Base-by-base conservation (phyloP, 2,329 filamentous ascomycete genomes). In the Hypoxylon sp. region DNA sequence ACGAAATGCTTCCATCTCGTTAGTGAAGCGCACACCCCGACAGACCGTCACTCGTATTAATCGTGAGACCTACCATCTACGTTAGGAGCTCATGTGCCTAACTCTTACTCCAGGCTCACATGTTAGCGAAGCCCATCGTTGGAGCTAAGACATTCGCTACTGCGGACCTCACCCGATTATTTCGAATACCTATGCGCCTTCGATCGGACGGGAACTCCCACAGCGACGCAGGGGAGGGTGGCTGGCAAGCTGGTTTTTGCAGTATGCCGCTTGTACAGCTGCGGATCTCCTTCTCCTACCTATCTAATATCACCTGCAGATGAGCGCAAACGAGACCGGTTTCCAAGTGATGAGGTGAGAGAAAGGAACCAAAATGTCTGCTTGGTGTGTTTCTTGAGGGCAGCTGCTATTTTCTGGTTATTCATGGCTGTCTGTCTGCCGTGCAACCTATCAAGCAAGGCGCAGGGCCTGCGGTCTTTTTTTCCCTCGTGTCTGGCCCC, bases 141-240 rank as follows among this genome's bases (percentile, higher is more conserved):
- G 47, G 17, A 59, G 50, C 58, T 47, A 44, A 69, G 55, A 61
- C 60, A 59, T 59, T 48, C 55, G 17, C 46, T 63, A 15, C 46
- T 30, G 43, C 48, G 59, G 43, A 39, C 47, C 19, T 60, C 47
- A 53, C 48, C 50, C 56, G 55, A 61, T 66, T 67, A 41, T 57
- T 54, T 60, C 43, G 39, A 50, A 26, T 26, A n/a, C 7, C 4
- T 3, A 53, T 46, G 49, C 30, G 39, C 49, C 50, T 51, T 57
- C 37, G 59, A 64, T 65, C 50, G 54, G 39, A 62, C 60, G 64
- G 64, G 60, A 62, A 62, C 56, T 68, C 64, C 64, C 56, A 63
- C 43, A 47, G 30, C 59, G 53, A 37, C 54, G 43, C 55, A 59
- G 49, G 56, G 60, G 49, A 49, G n/a, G 39, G 41, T 43, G 17